These are phyloP conservation scores for Cocos nucifera DNA, from an alignment of 176 grass and related monocot species.

Conservation along the genomic window DNA sequence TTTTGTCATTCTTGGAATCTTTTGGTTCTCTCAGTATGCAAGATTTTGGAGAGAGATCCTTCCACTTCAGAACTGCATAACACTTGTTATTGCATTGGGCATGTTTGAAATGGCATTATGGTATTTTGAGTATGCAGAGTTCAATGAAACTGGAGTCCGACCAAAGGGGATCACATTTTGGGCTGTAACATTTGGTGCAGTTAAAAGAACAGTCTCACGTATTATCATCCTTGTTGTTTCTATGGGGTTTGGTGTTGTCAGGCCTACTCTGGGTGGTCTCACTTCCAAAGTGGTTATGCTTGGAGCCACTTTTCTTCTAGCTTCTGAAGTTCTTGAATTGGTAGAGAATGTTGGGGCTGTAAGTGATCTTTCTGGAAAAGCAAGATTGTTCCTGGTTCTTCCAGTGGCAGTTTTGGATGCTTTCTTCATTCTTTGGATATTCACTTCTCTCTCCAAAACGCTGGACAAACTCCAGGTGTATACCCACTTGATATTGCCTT, in stretches of 20 bases:
- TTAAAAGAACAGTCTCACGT: slow-evolving; percentile 1
- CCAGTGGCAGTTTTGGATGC: slow-evolving; percentile 3
- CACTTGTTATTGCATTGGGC: slow-evolving; percentile 4
- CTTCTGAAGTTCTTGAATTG: slow-evolving; percentile 6
- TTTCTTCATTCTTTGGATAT: slow-evolving; percentile 6
- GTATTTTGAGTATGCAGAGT: slow-evolving; percentile 7
- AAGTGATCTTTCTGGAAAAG: slow-evolving; percentile 13
- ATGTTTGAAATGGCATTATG: slow-evolving; percentile 8
- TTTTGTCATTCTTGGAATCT: background rate
- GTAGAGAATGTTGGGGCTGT: slow-evolving; percentile 4
- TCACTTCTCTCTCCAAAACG: slow-evolving; percentile 8
- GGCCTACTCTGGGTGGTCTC: slow-evolving; percentile 9
- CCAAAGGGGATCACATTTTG: slow-evolving; percentile 4
- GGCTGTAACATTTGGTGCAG: slow-evolving; percentile 6
- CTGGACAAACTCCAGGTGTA: slow-evolving; percentile 3
- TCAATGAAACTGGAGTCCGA: slow-evolving; percentile 5
- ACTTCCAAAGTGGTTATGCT: slow-evolving; percentile 1
- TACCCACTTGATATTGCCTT: background rate
- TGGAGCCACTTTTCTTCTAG: slow-evolving; percentile 1
- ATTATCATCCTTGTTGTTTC: background rate
- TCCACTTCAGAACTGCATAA: slow-evolving; percentile 8
- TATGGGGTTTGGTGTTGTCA: slow-evolving; percentile 8
- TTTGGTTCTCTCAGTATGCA: slow-evolving; percentile 6
- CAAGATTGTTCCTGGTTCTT: slow-evolving; percentile 6
- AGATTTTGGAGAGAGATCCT: slow-evolving; percentile 9